Conservation (phyloP, 768 basidiomycete genomes). For the Amanita pallidorosea region DNA sequence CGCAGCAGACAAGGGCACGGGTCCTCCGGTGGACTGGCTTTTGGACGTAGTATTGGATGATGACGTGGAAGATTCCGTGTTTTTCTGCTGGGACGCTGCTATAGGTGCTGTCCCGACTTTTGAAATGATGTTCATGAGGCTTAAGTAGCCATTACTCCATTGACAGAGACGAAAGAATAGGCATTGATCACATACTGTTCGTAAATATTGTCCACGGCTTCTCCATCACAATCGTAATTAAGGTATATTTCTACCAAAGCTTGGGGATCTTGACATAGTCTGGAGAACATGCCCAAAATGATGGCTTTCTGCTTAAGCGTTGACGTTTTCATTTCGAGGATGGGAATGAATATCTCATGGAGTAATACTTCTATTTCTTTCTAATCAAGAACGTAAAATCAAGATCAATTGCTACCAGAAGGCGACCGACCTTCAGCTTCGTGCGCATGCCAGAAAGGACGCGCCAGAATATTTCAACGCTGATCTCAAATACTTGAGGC, state of each 20-base stretch:
- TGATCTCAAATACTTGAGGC: constrained; percentile 93
- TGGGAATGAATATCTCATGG: constrained; percentile 97
- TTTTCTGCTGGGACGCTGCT: constrained; percentile 35
- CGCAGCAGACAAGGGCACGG: constrained; percentile 54
- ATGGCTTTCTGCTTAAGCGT: constrained; percentile 92
- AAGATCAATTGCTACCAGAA: constrained; percentile 7
- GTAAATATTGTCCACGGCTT: constrained; percentile 93
- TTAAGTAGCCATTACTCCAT: constrained; percentile 17
- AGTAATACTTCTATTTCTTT: constrained; percentile 99
- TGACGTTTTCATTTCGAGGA: constrained; percentile 95
- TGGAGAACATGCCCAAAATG: constrained; percentile 79
- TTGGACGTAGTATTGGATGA: constrained; percentile 42
- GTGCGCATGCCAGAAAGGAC: constrained; percentile 90
- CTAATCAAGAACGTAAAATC: constrained; percentile 28
- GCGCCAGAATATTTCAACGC: constrained; percentile 98
- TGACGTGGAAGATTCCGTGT: constrained; percentile 50
- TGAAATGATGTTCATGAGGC: constrained; percentile 91
- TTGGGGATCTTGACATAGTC: constrained; percentile 92
- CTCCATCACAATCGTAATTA: constrained; percentile 97
- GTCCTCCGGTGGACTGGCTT: constrained; percentile 23
- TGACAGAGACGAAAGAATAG: neutral
- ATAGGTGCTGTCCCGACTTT: constrained; percentile 67
- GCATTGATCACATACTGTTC: constrained; percentile 54
- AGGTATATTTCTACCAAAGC: constrained; percentile 97
- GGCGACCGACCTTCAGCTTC: constrained; percentile 72